Conservation (phyloP, 73 alveolate genomes). For the Urostyla sp. region DNA sequence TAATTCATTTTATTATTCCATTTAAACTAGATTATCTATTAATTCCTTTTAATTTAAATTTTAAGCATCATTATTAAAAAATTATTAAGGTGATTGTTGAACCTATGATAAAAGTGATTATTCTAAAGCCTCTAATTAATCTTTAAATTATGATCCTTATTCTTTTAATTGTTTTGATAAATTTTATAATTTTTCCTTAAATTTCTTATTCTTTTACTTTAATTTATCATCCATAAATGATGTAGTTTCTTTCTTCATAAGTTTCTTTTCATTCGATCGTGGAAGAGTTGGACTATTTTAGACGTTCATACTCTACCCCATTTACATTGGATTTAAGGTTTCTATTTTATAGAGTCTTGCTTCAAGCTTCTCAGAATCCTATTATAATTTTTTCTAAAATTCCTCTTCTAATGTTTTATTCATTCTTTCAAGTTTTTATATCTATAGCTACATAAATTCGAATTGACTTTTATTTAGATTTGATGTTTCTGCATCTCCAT, state of each 20-base stretch:
- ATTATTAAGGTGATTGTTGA: not conserved
- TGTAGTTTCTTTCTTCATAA: not conserved
- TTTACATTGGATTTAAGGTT: not conserved
- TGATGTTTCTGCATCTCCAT: too few species aligned
- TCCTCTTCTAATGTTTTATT: not conserved
- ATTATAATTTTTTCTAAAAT: constrained; percentile 7
- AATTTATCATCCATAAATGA: constrained; percentile 1
- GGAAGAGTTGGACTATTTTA: too few species aligned
- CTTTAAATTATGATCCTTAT: not conserved
- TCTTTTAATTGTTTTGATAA: constrained; percentile 6
- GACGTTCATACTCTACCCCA: too few species aligned
- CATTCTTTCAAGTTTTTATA: too few species aligned
- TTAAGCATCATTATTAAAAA: constrained; percentile 33
- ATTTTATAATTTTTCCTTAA: constrained; percentile 15
- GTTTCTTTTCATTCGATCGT: not conserved
- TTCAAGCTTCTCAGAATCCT: not conserved
- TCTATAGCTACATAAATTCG: too few species aligned
- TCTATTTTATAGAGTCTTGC: not conserved
- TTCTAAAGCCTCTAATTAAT: not conserved
- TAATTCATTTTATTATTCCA: constrained; percentile 33
- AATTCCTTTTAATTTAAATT: constrained; percentile 14
- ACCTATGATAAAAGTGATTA: not conserved
- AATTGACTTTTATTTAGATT: too few species aligned
- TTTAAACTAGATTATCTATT: constrained; percentile 37
- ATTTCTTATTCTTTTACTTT: constrained; percentile 1